Evolutionary conservation across 352 stramenopile genomes (phyloP), one percentile per base, ranked within the genome.

Genomic region (Globisporangium yorkense): DNA sequence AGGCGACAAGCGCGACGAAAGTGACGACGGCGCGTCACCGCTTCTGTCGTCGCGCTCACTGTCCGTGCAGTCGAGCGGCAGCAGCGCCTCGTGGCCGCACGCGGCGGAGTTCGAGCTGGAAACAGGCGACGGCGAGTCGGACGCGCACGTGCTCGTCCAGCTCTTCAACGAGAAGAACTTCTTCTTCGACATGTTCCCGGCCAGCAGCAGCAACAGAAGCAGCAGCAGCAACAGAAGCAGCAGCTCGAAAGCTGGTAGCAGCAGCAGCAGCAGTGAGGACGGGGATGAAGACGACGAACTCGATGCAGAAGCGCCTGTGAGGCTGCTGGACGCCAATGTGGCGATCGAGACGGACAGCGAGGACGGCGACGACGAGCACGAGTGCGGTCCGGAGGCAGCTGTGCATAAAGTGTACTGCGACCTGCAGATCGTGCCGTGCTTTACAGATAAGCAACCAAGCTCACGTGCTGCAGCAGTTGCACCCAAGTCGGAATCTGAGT

Each of bases 171-270:
- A 87, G 60, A 88, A 88, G 51, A 87, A 80, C 33, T 89, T 90
- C 56, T 91, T 89, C 62, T 92, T 92, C 57, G 83, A 92, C 64
- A 92, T 92, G 83, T 92, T 92, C 51, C 79, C 80, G 18, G 39
- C 41, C n/a, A 51, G 53, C 15, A 24, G 24, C 43, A 21, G 21
- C n/a, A 12, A n/a, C 3, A 3, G n/a, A 7, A 24, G 41, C 18
- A 47, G 33, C 31, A 44, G 46, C 6, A 61, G 47, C 40, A 47
- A 47, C 41, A 10, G 10, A 1, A 46, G 33, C 35, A 64, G 56
- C 59, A 24, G 33, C 41, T 33, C 24, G 20, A 65, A 9, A 10
- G 31, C 31, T 15, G 10, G 35, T 40, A 40, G 60, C 31, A 69
- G 57, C 24, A 65, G 4, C 9, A 57, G 24, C 35, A 63, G 39